Evolutionary conservation across 352 stramenopile species (phyloP).

Genomic region (Peronospora tabacina): DNA sequence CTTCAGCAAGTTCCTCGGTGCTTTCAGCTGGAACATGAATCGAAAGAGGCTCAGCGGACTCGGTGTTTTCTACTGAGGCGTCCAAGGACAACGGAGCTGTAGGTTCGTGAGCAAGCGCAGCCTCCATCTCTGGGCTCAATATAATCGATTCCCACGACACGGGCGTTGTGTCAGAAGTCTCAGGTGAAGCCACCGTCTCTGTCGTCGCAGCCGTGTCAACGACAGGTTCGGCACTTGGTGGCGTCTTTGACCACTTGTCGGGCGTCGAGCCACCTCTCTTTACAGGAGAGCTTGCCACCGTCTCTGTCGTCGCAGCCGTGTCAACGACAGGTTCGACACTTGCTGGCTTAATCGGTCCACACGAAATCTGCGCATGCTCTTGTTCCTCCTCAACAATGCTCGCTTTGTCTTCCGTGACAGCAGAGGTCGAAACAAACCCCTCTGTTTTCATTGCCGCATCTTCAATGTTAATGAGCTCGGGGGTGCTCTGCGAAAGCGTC

Average conservation of each 20-base stretch:
- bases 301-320: background rate
- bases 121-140: constrained; percentile 17
- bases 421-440: constrained; percentile 7
- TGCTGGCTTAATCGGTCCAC: constrained; percentile 1
- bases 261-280: no score
- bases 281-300: no score
- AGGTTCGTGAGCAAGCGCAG: constrained; percentile 10
- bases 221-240: constrained; percentile 7
- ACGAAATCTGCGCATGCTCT: constrained; percentile 9
- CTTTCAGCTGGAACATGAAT: constrained; percentile 22
- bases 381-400: constrained; percentile 24
- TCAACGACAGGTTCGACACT: constrained; percentile 8
- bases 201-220: background rate
- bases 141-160: constrained; percentile 20
- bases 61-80: constrained; percentile 4
- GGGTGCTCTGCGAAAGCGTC: constrained; percentile 27
- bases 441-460: constrained; percentile 21
- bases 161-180: constrained; percentile 4
- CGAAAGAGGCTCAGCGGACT: constrained; percentile 14
- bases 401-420: constrained; percentile 19
- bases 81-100: constrained; percentile 15
- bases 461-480: constrained; percentile 25
- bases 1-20: constrained; percentile 8
- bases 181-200: constrained; percentile 14
- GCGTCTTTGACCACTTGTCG: no score